These are phyloP conservation scores for Erodium texanum DNA, from an alignment of 441 rosid species.

Conservation along the genomic window DNA sequence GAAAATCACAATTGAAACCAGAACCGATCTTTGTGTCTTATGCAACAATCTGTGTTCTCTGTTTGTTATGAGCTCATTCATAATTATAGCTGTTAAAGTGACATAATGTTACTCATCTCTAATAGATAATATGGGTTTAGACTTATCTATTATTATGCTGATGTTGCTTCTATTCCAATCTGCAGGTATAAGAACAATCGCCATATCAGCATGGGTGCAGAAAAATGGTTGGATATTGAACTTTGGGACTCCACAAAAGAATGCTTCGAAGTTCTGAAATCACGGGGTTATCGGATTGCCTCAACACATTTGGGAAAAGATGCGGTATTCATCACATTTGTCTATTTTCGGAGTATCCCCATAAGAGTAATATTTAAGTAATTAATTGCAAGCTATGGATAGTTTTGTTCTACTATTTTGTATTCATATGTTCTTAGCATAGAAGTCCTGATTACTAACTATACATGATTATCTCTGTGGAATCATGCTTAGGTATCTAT, in stretches of 20 bases:
- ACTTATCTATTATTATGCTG: neutral
- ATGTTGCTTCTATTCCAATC: neutral
- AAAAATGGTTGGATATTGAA: conserved; percentile 96
- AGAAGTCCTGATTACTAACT: neutral
- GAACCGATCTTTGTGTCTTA: neutral
- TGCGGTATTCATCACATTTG: conserved; percentile 40
- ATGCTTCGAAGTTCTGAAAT: conserved; percentile 55
- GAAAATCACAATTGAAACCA: neutral
- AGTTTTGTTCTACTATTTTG: no score
- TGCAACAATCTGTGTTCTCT: neutral
- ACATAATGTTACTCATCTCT: neutral
- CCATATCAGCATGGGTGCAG: conserved; percentile 96
- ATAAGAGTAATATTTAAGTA: neutral
- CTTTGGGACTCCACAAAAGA: conserved; percentile 72
- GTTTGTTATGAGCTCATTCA: neutral
- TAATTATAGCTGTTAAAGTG: neutral
- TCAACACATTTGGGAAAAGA: conserved; percentile 78
- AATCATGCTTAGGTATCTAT: conserved; percentile 51
- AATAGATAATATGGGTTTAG: neutral
- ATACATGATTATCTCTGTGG: neutral
- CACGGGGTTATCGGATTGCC: conserved; percentile 77
- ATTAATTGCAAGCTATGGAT: neutral
- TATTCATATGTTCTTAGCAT: neutral
- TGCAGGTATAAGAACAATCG: conserved; percentile 79
- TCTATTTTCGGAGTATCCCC: neutral